Conservation (phyloP, 495 filamentous ascomycete genomes). For the Penicillium coprophilum region DNA sequence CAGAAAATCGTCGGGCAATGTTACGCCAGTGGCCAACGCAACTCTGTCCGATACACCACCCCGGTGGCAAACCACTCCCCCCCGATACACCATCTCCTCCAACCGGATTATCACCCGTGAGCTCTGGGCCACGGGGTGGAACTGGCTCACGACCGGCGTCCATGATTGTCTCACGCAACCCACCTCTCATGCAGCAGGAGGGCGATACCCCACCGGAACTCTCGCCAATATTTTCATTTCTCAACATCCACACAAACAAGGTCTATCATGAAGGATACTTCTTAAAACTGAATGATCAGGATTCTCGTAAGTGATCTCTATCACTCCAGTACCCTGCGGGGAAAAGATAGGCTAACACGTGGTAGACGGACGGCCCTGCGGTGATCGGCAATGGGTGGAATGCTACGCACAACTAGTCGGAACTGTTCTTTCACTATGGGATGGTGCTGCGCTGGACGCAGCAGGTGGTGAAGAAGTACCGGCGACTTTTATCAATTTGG, state of each 20-base stretch:
- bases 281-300: conserved; percentile 89
- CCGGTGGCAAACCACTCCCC: conserved; percentile 36
- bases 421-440: conserved; percentile 93
- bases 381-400: conserved; percentile 90
- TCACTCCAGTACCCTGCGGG: background rate
- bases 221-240: conserved; percentile 87
- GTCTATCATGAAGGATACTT: conserved; percentile 98
- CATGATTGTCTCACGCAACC: conserved; percentile 78
- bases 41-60: conserved; percentile 30
- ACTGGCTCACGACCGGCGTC: conserved; percentile 57
- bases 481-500: conserved; percentile 94
- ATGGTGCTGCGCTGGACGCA: conserved; percentile 87
- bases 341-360: conserved; percentile 12
- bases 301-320: conserved; percentile 63
- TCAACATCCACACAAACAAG: conserved; percentile 95
- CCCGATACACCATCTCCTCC: conserved; percentile 39
- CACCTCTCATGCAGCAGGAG: conserved; percentile 79
- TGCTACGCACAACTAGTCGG: conserved; percentile 96
- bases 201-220: conserved; percentile 87
- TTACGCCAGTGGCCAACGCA: conserved; percentile 5
- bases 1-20: conserved; percentile 32
- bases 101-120: conserved; percentile 31
- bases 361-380: conserved; percentile 79
- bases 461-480: conserved; percentile 83
- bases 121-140: conserved; percentile 27